Base-by-base conservation (phyloP, 2,329 filamentous ascomycete species). In the Fusarium sp. region DNA sequence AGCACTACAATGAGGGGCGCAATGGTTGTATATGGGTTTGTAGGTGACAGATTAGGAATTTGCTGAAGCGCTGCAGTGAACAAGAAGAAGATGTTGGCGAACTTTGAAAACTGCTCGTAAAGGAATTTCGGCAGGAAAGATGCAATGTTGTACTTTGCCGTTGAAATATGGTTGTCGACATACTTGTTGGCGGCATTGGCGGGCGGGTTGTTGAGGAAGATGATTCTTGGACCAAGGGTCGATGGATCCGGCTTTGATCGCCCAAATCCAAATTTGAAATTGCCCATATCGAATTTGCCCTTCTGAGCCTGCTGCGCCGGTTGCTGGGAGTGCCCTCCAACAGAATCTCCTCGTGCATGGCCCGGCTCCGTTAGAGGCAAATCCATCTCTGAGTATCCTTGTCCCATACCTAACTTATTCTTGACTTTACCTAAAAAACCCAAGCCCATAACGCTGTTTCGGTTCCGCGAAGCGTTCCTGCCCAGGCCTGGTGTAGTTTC, bases 21-120 rank as follows among this genome's bases (percentile, higher is more conserved):
- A 76, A 99, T 97, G 36, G 96, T 99, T 7, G 96, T 99, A 77
- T 94, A 99, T 79, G 86, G 88, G 81, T 97, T 98, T 11, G 96
- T 99, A 9, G 96, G 96, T 32, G 94, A 97, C 64, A 99, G 90
- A 69, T 91, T 90, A 21, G 96, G 96, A 64, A 99, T 97, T 78
- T 99, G 96, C 82, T 99, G 96, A 44, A 99, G 83, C 39, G 88
- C 90, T 17, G 96, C 94, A 36, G 96, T 99, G 79, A 99, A 98
- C 77, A 99, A 87, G 91, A 99, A 99, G 84, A 99, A 99, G 75
- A 99, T 81, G 81, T 99, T 99, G 83, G 96, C 96, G 80, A 97
- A 97, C 83, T 97, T 99, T 64, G 94, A 97, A 81, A 99, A 99
- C 78, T 99, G 96, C 79, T 99, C 96, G 78, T 95, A 94, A 56